Evolutionary conservation across 176 grass and related monocot genomes (phyloP), one percentile per base, ranked within the genome.

Genomic region (Ampelocalamus luodianensis): DNA sequence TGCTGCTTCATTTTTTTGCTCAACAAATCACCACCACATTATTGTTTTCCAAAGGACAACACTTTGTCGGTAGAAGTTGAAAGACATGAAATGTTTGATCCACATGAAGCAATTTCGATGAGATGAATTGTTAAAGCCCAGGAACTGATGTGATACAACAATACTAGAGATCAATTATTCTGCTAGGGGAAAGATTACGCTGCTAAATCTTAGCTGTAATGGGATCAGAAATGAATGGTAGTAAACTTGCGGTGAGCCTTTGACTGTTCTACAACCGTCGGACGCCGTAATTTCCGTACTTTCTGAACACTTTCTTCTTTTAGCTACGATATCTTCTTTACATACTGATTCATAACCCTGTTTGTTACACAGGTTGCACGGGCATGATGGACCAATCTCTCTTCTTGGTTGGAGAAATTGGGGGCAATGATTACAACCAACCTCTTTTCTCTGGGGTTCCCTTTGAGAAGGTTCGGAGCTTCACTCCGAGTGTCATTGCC

Each of bases 341-440:
- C n/a, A 39, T 59, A 22, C 53, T 65, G 29, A 64, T 36, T 86
- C 5, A 59, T 10, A 76, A 77, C 17, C 5, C 18, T 79, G 10
- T 45, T 79, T 75, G 36, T 74, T 83, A 24, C 18, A 68, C 77
- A 91, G 89, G 43, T 48, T 86, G 90, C 65, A 83, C 20, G 0
- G 54, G 64, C 46, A 67, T 90, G 24, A 83, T 96, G 53, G 82
- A 80, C 61, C 71, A 80, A 66, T 79, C 93, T 39, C 91, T 96
- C 22, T 93, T 98, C 85, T 75, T 92, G 45, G 77, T 96, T 42
- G 96, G 96, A 77, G 96, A 98, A 85, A 98, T 98, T 67, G 93
- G 93, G 36, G 96, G 96, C 6, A 98, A 98, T 65, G 96, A 98
- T 84, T 98, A 98, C 83, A 98, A 98, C 80, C 9, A 88, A 67